phyloP scores from a whole-genome alignment of 2,329 filamentous ascomycete genomes.

The Thielaviopsis populi region DNA sequence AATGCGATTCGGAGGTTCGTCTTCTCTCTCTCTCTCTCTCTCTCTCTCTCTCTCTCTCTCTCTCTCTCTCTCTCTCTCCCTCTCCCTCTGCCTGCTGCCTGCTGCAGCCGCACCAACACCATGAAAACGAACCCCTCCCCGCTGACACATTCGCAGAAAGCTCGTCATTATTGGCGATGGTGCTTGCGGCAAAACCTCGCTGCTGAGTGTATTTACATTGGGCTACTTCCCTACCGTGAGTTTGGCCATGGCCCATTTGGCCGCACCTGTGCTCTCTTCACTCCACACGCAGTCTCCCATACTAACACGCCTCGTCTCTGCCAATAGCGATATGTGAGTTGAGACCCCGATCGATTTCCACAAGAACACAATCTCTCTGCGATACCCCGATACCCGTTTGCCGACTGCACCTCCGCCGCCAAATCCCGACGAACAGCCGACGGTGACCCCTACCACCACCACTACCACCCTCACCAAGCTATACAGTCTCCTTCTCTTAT shows the following conservation, averaged over 20 bases:
- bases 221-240: conserved; percentile 95
- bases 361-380: too few species aligned
- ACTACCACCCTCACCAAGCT: too few species aligned
- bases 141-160: conserved; percentile 46
- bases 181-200: conserved; percentile 94
- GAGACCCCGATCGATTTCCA: not conserved
- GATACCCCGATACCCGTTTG: not conserved
- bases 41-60: not conserved
- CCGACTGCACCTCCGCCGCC: not conserved
- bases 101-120: not conserved
- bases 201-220: conserved; percentile 92
- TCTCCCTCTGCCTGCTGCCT: too few species aligned
- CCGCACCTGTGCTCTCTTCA: conserved; percentile 18
- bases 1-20: conserved; percentile 16
- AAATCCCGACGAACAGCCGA: not conserved
- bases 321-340: conserved; percentile 42
- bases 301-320: not conserved
- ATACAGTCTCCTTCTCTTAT: not conserved
- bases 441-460: not conserved
- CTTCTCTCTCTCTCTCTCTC: not conserved
- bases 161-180: conserved; percentile 94
- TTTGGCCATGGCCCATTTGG: conserved; percentile 20
- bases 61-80: not conserved
- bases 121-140: not conserved
- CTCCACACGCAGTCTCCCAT: conserved; percentile 19